These are phyloP conservation scores for Pythium graminicola DNA, from an alignment of 352 stramenopile species.

Conservation along the genomic window DNA sequence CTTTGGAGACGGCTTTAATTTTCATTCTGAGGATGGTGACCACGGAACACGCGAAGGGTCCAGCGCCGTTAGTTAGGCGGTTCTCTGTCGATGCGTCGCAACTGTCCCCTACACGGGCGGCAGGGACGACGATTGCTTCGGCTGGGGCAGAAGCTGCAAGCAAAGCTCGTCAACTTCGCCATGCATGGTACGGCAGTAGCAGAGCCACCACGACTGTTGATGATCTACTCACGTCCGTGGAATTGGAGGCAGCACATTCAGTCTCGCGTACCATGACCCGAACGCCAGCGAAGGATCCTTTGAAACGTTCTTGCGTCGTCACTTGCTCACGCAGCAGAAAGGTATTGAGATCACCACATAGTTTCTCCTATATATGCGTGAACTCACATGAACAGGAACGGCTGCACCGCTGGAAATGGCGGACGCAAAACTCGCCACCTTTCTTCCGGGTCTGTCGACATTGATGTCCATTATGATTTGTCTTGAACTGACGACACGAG, in stretches of 20 bases:
- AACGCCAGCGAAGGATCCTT: conserved; percentile 12
- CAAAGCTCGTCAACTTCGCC: conserved; percentile 25
- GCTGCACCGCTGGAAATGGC: too few species aligned
- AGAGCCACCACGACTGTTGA: not conserved
- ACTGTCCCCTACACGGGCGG: conserved; percentile 4
- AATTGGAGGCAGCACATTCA: conserved; percentile 16
- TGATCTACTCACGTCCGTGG: not conserved
- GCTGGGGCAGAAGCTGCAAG: conserved; percentile 15
- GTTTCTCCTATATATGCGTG: too few species aligned
- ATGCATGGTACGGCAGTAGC: conserved; percentile 16
- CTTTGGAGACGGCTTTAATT: not conserved
- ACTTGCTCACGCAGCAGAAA: conserved; percentile 15
- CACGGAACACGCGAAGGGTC: not conserved
- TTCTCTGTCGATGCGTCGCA: conserved; percentile 8
- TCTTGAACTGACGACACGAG: too few species aligned
- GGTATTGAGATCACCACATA: too few species aligned
- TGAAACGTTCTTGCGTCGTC: conserved; percentile 7
- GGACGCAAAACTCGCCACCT: too few species aligned
- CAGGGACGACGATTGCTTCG: conserved; percentile 1
- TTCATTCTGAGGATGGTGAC: not conserved
- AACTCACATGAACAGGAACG: too few species aligned
- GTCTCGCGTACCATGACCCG: conserved; percentile 10
- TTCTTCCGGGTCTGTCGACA: too few species aligned
- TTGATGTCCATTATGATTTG: too few species aligned
- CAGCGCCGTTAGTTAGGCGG: not conserved